Evolutionary conservation across 495 filamentous ascomycete genomes (phyloP).

Genomic region (Darksidea phi): DNA sequence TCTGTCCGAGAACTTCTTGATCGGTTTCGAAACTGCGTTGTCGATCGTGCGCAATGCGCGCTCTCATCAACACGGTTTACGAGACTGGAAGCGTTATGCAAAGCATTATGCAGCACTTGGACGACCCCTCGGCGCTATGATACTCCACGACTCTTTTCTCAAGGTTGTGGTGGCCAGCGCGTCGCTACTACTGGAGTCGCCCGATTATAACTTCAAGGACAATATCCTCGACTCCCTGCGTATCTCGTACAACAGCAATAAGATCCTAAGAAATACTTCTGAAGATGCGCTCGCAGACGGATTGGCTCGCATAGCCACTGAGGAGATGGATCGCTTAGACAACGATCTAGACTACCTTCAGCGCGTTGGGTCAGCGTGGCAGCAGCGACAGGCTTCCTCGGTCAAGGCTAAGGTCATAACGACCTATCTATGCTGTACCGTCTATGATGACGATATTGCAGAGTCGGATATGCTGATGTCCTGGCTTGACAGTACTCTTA

Average conservation of each 20-base stretch:
- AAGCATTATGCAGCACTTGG: conserved; percentile 77
- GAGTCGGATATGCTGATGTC: conserved; percentile 77
- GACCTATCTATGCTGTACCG: conserved; percentile 78
- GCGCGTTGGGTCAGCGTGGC: conserved; percentile 72
- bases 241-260: conserved; percentile 46
- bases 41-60: conserved; percentile 74
- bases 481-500: conserved; percentile 80
- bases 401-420: conserved; percentile 80
- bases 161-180: conserved; percentile 75
- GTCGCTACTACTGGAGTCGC: conserved; percentile 64
- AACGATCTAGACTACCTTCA: conserved; percentile 85
- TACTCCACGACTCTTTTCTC: conserved; percentile 83
- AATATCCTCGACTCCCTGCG: conserved; percentile 75
- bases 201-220: conserved; percentile 56
- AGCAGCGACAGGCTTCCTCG: conserved; percentile 81
- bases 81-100: conserved; percentile 78
- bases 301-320: conserved; percentile 69
- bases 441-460: conserved; percentile 74
- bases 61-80: conserved; percentile 50
- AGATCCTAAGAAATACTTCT: background rate
- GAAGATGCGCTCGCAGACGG: conserved; percentile 56
- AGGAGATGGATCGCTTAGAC: conserved; percentile 83
- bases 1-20: conserved; percentile 77
- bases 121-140: conserved; percentile 85
- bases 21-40: conserved; percentile 80